Base-by-base conservation (phyloP, 1,284 basidiomycete genomes). In the Malassezia equina region DNA sequence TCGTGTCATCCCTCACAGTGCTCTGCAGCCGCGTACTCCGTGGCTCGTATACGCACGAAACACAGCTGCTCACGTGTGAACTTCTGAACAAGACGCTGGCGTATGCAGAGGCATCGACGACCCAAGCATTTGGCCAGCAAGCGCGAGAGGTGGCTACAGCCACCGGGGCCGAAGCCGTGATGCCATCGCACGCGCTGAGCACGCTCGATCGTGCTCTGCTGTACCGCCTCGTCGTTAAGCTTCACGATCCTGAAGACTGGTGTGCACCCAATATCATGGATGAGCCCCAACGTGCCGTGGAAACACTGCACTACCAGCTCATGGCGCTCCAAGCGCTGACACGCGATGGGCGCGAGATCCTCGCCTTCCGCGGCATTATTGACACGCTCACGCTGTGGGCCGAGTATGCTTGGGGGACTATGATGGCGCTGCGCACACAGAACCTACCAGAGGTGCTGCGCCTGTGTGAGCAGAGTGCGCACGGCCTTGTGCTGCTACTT, bases 301-400 rank as follows among this genome's bases (percentile, higher is more conserved):
- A 62, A 33, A 60, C 58, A n/a, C 51, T 73, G 12, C 50, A 60
- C 4, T 45, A 51, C 11, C 67, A 73, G 60, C 55, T 72, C 25
- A 24, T 50, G 9, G 71, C 69, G 5, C 52, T 73, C 25, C 56
- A 69, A 12, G 67, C 64, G 32, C 62, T 73, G n/a, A 63, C 69
- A 23, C 65, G 62, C 29, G 65, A 67, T 23, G 71, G 71, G 5
- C 51, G 66, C 43, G 69, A 73, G 32, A 60, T 73, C 5, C 58
- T 65, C 3, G 62, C 66, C 31, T 71, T 69, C 40, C 63, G 62
- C 17, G 61, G 59, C 12, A 58, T 73, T 13, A 51, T 72, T 24
- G 43, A 55, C 23, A 55, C 63, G 9, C 52, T 73, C 7, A 61
- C 62, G 9, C 49, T 59, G 25, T 69, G 67, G 63, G 58, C 68